Evolutionary conservation across 202 grass and related monocot genomes (phyloP).

Genomic region (Saccharum hybrid): DNA sequence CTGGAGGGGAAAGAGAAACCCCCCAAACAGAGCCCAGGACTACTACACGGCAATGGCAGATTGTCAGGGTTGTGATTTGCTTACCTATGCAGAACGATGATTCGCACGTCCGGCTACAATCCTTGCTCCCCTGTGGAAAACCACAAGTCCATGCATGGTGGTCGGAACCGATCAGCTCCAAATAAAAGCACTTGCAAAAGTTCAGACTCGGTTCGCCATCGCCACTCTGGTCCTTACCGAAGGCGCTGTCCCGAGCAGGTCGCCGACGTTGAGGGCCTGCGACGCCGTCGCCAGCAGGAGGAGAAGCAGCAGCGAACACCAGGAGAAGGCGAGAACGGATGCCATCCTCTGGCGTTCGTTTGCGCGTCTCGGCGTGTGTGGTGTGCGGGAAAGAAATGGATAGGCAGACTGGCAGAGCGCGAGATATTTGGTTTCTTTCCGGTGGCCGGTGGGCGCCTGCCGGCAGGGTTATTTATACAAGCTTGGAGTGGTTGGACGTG

Average conservation of each 20-base stretch:
- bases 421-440: constrained; percentile 20
- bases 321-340: neutral
- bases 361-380: neutral
- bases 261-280: constrained; percentile 55
- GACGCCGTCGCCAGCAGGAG: constrained; percentile 28
- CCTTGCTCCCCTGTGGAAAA: constrained; percentile 59
- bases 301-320: constrained; percentile 30
- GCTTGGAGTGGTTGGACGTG: neutral
- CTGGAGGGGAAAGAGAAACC: too few species aligned
- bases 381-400: neutral
- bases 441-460: neutral
- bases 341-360: constrained; percentile 20
- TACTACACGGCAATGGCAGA: neutral
- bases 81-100: constrained; percentile 72
- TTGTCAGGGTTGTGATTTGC: neutral
- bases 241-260: constrained; percentile 42
- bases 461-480: constrained; percentile 23
- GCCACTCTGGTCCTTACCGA: constrained; percentile 34
- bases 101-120: constrained; percentile 76
- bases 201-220: neutral
- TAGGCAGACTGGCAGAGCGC: neutral
- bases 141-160: neutral
- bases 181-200: neutral
- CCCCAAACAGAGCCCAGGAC: too few species aligned
- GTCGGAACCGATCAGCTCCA: constrained; percentile 15